phyloP scores from a whole-genome alignment of 805 yeast species.

The Metschnikowia baotianmanensis region DNA sequence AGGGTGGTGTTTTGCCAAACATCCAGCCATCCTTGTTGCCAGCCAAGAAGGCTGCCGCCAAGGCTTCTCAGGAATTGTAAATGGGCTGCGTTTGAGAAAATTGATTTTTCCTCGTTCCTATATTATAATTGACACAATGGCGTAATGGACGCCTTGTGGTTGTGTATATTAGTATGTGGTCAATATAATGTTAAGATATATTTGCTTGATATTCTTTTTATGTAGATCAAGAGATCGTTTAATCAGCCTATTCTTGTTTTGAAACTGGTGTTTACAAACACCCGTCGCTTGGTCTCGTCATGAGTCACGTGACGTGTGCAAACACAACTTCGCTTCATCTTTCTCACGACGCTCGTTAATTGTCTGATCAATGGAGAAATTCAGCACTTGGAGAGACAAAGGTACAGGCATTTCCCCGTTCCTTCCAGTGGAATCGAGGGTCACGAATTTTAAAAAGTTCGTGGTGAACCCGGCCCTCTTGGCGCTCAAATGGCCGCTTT shows the following conservation, averaged over 20 bases:
- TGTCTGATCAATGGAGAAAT: conserved; percentile 31
- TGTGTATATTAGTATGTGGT: conserved; percentile 26
- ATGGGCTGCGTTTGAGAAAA: conserved; percentile 18
- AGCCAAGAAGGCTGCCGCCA: conserved; percentile 22
- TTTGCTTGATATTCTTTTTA: conserved; percentile 2
- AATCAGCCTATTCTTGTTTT: no score
- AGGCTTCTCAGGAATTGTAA: conserved; percentile 26
- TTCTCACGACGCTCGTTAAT: no score
- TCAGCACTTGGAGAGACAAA: conserved; percentile 79
- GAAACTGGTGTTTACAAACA: no score
- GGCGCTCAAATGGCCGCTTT: conserved; percentile 32
- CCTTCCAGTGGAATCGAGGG: conserved; percentile 49
- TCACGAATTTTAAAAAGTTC: conserved; percentile 9
- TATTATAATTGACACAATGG: conserved; percentile 21
- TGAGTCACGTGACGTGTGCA: conserved; percentile 5
- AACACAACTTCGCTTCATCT: no score
- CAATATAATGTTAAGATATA: conserved; percentile 22
- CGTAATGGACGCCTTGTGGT: conserved; percentile 20
- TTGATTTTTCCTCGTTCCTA: conserved; percentile 22
- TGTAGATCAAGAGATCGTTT: no score
- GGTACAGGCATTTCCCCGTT: conserved; percentile 95
- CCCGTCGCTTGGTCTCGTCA: no score
- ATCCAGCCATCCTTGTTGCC: conserved; percentile 49
- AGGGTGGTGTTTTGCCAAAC: conserved; percentile 54
- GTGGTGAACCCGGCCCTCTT: conserved; percentile 14